Conservation (phyloP, 441 rosid genomes). For the Brassica hybrid region DNA sequence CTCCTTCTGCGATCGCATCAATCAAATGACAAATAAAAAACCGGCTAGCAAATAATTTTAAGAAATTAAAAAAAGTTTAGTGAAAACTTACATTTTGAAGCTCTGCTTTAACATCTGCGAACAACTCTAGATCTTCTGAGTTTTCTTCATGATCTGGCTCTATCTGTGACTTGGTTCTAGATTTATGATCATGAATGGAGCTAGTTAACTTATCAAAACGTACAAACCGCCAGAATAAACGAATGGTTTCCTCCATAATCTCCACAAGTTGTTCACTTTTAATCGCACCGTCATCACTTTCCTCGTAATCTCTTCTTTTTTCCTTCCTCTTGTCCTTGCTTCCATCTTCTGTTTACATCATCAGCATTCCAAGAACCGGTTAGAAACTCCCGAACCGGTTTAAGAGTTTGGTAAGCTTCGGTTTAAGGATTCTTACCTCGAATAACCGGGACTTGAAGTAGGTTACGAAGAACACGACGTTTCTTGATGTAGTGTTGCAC, state of each 20-base stretch:
- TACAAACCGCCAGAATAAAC: conserved; percentile 80
- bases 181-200: conserved; percentile 42
- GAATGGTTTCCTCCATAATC: conserved; percentile 89
- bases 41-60: neutral
- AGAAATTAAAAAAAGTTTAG: neutral
- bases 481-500: conserved; percentile 71
- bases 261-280: conserved; percentile 72
- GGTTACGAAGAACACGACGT: conserved; percentile 74
- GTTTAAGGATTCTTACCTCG: conserved; percentile 56
- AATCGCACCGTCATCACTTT: conserved; percentile 45
- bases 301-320: conserved; percentile 44
- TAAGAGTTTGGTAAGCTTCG: neutral
- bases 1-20: conserved; percentile 56
- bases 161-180: conserved; percentile 42
- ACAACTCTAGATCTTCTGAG: conserved; percentile 60
- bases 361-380: conserved; percentile 11
- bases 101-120: conserved; percentile 54
- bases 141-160: conserved; percentile 54
- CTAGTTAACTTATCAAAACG: conserved; percentile 76
- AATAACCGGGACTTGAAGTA: conserved; percentile 90
- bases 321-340: conserved; percentile 52
- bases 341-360: conserved; percentile 51
- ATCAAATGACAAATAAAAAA: no score
- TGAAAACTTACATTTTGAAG: conserved; percentile 65
- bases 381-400: neutral